Evolutionary conservation across 2,329 filamentous ascomycete genomes (phyloP), one percentile per base, ranked within the genome.

Genomic region (Thielaviopsis musarum): DNA sequence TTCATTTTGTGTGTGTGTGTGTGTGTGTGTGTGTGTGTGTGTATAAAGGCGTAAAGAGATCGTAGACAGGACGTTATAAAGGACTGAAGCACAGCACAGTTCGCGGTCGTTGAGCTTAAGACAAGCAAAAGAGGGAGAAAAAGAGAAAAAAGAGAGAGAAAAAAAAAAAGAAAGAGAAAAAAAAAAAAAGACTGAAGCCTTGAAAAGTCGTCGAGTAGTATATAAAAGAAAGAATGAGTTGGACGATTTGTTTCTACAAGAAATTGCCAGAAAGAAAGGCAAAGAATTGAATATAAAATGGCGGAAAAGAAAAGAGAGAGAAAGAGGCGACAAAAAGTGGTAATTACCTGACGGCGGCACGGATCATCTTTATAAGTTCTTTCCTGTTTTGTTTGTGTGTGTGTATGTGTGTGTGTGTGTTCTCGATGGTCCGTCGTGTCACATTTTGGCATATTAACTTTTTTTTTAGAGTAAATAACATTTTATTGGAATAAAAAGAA

Each of bases 1-100:
- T 72, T 71, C 72, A 74, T 74, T 59, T 61, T 69, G 66, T 63
- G 10, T 48, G 26, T 24, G 5, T 12, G 51, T 55, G 21, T n/a
- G 10, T 55, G 24, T 21, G 48, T 52, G 24, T 24, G 45, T 26
- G n/a, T 34, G 26, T 5, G 15, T 45, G 34, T 13, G 24, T 24
- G 19, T 34, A 15, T n/a, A 52, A 51, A 48, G n/a, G n/a, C 12
- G 49, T 22, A 15, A 55, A 52, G 30, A 52, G 41, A 34, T 34
- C 5, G 30, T 34, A 34, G 30, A 34, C 26, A 28, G 7, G 26
- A 28, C 26, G 26, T 28, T 34, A 12, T 34, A 28, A 51, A 26
- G n/a, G 19, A 49, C 21, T 34, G 30, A n/a, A 55, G 21, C 22
- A 56, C 34, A 52, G 24, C 34, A 24, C 30, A 15, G 21, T 26